A percentile compares a stretch with the other conserved stretches of the same genome.
Evolutionary conservation across 352 stramenopile genomes (phyloP).

Genomic region (Phytophthora citrophthora): DNA sequence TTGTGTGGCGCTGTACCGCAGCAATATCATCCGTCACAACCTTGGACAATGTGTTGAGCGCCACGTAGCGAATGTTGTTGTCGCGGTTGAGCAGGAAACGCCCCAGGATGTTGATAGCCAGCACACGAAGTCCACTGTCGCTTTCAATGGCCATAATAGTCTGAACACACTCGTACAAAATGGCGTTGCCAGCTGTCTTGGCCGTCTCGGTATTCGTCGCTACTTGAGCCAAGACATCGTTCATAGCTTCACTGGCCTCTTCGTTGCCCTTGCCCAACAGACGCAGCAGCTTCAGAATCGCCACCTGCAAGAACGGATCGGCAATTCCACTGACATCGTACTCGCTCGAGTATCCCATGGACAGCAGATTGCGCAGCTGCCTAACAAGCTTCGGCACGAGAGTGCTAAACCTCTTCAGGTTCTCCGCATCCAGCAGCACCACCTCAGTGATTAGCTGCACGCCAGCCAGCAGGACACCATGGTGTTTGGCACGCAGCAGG

Average conservation of each 20-base stretch:
- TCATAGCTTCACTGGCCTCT: constrained; percentile 93
- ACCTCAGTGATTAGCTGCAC: constrained; percentile 97
- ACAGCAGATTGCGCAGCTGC: constrained; percentile 96
- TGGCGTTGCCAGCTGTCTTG: constrained; percentile 99
- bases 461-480: constrained; percentile 97
- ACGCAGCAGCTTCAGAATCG: constrained; percentile 91
- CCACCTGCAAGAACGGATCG: constrained; percentile 97
- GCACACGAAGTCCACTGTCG: constrained; percentile 95
- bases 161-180: constrained; percentile 99
- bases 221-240: constrained; percentile 99
- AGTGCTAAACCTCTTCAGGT: constrained; percentile 76
- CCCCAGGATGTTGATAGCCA: constrained; percentile 99
- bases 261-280: constrained; percentile 96
- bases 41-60: constrained; percentile 97
- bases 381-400: constrained; percentile 82
- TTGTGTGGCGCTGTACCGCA: constrained; percentile 97
- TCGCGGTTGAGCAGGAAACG: constrained; percentile 99
- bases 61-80: constrained; percentile 99
- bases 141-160: constrained; percentile 99
- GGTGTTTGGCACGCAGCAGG: constrained; percentile 96
- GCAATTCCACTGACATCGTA: constrained; percentile 99
- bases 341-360: constrained; percentile 97
- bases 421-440: constrained; percentile 78
- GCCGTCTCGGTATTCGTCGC: constrained; percentile 99
- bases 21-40: constrained; percentile 90